A percentile compares a stretch with the other conserved stretches of the same genome.
These are phyloP conservation scores for Metschnikowia santaceciliae DNA, from an alignment of 805 yeast genomes.

Conservation along the genomic window DNA sequence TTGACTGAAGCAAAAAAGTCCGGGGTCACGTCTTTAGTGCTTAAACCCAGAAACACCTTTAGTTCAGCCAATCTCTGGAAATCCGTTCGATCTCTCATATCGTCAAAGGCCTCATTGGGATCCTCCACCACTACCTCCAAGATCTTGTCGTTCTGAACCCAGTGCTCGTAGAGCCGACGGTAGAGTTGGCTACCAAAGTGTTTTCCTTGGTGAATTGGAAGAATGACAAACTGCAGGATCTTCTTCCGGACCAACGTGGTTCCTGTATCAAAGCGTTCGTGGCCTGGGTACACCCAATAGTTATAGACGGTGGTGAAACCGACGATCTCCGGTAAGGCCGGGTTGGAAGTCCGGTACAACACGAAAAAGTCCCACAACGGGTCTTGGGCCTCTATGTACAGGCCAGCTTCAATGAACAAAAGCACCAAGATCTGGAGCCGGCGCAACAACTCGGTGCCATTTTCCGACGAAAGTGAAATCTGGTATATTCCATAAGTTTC, in stretches of 20 bases:
- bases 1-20: slow-evolving; percentile 41
- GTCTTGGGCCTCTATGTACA: slow-evolving; percentile 76
- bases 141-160: slow-evolving; percentile 52
- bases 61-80: slow-evolving; percentile 28
- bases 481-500: slow-evolving; percentile 51
- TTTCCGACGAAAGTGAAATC: slow-evolving; percentile 36
- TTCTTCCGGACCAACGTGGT: slow-evolving; percentile 51
- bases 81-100: slow-evolving; percentile 81
- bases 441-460: slow-evolving; percentile 52
- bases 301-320: slow-evolving; percentile 85
- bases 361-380: slow-evolving; percentile 76
- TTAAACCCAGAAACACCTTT: slow-evolving; percentile 8
- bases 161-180: slow-evolving; percentile 46
- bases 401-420: slow-evolving; percentile 90
- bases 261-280: slow-evolving; percentile 46
- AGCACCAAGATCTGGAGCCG: slow-evolving; percentile 77
- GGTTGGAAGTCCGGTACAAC: slow-evolving; percentile 30
- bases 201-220: slow-evolving; percentile 78
- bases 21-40: slow-evolving; percentile 6
- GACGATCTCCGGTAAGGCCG: slow-evolving; percentile 43
- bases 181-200: slow-evolving; percentile 73
- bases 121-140: slow-evolving; percentile 86
- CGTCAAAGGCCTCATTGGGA: slow-evolving; percentile 90
- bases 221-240: slow-evolving; percentile 79
- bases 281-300: slow-evolving; percentile 71